These are phyloP conservation scores for Mycosarcoma mackinlayi DNA, from an alignment of 1,284 basidiomycete species.

Conservation along the genomic window DNA sequence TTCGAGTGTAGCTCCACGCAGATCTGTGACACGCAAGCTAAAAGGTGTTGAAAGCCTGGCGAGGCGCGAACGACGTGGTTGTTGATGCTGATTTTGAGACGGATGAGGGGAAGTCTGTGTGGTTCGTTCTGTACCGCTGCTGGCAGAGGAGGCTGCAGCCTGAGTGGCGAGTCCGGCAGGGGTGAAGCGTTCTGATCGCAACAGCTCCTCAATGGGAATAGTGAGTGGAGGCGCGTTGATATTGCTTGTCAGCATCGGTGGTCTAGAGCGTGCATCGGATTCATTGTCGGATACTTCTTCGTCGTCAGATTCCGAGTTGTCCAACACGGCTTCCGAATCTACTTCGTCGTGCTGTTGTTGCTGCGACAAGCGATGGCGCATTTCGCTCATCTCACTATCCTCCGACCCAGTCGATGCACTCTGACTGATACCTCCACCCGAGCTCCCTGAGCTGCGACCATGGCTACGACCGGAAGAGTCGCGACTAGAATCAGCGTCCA, in stretches of 20 bases:
- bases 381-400: conserved; percentile 3
- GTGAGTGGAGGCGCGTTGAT: conserved; percentile 34
- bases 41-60: background rate
- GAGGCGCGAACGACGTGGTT: background rate
- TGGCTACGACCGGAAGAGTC: conserved; percentile 24
- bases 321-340: background rate
- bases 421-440: conserved; percentile 1
- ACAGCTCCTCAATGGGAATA: conserved; percentile 47
- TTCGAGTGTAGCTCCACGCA: conserved; percentile 32
- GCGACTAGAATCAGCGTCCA: conserved; percentile 26
- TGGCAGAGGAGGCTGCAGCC: background rate
- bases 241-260: background rate
- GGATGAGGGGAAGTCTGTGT: conserved; percentile 3
- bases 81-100: background rate
- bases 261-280: background rate
- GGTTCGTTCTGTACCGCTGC: conserved; percentile 14
- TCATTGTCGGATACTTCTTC: background rate
- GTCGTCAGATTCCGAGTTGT: conserved; percentile 7
- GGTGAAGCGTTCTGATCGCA: conserved; percentile 27
- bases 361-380: background rate
- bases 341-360: conserved; percentile 7
- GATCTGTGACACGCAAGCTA: conserved; percentile 17
- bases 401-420: conserved; percentile 4
- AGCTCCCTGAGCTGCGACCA: conserved; percentile 15
- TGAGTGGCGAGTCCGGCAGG: conserved; percentile 11